Conservation (phyloP, 2,329 filamentous ascomycete species). For the Claviceps arundinis region DNA sequence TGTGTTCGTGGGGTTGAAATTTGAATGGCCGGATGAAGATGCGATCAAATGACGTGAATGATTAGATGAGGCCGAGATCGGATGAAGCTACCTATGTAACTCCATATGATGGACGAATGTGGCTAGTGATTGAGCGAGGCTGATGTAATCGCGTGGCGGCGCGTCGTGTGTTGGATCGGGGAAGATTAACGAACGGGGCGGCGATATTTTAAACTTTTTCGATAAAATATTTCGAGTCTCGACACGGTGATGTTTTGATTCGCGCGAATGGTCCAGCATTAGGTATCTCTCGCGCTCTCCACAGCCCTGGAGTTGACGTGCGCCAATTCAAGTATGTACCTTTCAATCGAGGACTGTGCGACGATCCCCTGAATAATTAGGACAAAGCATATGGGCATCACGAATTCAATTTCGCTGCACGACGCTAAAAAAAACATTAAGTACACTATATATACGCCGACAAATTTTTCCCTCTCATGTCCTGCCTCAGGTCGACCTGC, state of each 20-base stretch:
- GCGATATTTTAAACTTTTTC: background rate
- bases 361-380: background rate
- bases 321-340: no score
- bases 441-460: background rate
- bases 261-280: no score
- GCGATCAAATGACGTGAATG: no score
- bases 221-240: no score
- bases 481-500: conserved; percentile 5
- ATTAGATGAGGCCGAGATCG: no score
- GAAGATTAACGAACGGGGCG: background rate
- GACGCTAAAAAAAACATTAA: background rate
- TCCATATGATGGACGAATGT: no score
- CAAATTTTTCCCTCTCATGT: background rate
- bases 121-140: background rate
- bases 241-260: no score
- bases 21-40: no score
- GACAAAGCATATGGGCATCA: background rate
- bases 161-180: background rate
- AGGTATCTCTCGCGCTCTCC: no score
- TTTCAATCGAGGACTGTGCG: background rate
- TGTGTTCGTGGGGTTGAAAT: no score
- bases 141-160: background rate
- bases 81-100: no score
- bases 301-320: no score
- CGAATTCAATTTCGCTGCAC: background rate